phyloP scores from a whole-genome alignment of 306 rosid genomes.

The Clitoria ternatea region DNA sequence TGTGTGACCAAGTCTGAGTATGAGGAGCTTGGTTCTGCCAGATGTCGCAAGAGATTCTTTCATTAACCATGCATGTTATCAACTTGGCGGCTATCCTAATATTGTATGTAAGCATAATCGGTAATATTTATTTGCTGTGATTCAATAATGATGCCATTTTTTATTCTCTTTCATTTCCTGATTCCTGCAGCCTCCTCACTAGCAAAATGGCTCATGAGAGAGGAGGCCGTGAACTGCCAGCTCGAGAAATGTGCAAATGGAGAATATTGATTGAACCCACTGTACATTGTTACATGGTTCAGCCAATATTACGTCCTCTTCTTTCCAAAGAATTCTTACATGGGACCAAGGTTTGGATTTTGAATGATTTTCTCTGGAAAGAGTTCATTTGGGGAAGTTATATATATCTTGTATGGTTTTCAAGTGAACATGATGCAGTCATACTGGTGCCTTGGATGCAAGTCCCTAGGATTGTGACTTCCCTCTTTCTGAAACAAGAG shows the following conservation, averaged over 20 bases:
- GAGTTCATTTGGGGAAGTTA: neutral
- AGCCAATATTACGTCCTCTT: neutral
- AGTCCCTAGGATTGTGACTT: conserved; percentile 6
- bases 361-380: neutral
- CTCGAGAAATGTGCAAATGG: neutral
- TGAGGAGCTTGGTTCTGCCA: conserved; percentile 96
- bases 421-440: conserved; percentile 2
- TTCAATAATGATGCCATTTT: neutral
- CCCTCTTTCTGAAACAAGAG: neutral
- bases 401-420: neutral
- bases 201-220: neutral
- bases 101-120: conserved; percentile 9
- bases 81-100: neutral
- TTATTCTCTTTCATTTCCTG: neutral
- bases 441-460: neutral
- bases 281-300: neutral
- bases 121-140: neutral
- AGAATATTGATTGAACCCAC: neutral
- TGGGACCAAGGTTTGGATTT: conserved; percentile 3
- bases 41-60: conserved; percentile 85
- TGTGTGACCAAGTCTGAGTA: conserved; percentile 94
- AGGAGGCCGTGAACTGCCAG: neutral
- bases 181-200: conserved; percentile 17
- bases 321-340: neutral
- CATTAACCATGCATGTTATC: conserved; percentile 38